Percentiles rank a stretch among this genome's conserved stretches.
Evolutionary conservation across 2,329 filamentous ascomycete species (phyloP).

Genomic region (Fusarium verticillioides): DNA sequence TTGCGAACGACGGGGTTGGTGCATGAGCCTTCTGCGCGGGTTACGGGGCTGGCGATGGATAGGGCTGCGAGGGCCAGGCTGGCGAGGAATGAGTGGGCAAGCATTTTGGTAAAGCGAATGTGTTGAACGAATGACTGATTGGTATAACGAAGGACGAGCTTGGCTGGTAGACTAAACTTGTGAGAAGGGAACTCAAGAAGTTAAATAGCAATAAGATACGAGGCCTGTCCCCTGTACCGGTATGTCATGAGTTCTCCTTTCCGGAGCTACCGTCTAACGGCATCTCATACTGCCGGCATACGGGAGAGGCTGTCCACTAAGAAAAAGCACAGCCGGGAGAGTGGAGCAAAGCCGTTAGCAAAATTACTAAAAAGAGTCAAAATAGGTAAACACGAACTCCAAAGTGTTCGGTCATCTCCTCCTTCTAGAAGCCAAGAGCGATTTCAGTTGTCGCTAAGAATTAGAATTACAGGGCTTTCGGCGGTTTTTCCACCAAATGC

Average conservation of each 20-base stretch:
- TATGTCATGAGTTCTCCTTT: neutral
- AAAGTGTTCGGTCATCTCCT: neutral
- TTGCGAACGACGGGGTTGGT: slow-evolving; percentile 5
- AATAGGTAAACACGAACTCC: neutral
- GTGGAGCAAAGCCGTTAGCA: neutral
- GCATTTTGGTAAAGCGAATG: slow-evolving; percentile 4
- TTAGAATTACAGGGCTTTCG: neutral
- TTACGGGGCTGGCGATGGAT: neutral
- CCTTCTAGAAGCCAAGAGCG: slow-evolving; percentile 2
- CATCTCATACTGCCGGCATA: neutral
- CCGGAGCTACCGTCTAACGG: neutral
- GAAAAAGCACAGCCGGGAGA: neutral
- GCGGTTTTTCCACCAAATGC: neutral
- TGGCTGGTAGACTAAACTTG: neutral
- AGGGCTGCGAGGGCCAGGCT: neutral
- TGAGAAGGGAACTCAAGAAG: too few relatives aligned
- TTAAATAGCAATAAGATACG: too few relatives aligned
- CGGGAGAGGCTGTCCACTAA: neutral
- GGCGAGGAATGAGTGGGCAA: neutral
- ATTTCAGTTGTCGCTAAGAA: neutral
- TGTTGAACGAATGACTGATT: neutral
- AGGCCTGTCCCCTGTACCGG: neutral
- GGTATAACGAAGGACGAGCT: neutral
- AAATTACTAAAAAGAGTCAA: neutral
- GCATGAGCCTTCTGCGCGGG: neutral